Evolutionary conservation across 768 basidiomycete genomes (phyloP).

Genomic region (Xerocomellus amylosporus): DNA sequence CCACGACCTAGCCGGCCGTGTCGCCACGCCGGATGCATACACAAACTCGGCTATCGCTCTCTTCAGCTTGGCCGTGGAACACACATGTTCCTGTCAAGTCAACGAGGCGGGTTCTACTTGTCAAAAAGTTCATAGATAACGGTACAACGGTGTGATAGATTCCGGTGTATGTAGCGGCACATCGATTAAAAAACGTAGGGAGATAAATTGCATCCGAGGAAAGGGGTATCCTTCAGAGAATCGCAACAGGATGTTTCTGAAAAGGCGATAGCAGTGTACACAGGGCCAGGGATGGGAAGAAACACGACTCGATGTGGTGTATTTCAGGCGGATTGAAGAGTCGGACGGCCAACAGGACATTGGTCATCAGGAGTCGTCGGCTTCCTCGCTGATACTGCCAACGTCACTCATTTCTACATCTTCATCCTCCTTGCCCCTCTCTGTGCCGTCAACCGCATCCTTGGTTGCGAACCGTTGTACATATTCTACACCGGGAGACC

Average conservation of each 20-base stretch:
- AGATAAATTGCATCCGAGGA: constrained; percentile 17
- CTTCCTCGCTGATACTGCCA: constrained; percentile 73
- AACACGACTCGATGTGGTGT: constrained; percentile 9
- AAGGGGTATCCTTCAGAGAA: constrained; percentile 28
- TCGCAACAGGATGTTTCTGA: constrained; percentile 14
- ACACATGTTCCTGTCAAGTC: background rate
- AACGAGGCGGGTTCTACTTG: constrained; percentile 15
- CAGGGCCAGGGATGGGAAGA: constrained; percentile 8
- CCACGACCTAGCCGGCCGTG: constrained; percentile 15
- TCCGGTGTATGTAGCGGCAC: constrained; percentile 23
- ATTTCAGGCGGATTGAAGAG: constrained; percentile 6
- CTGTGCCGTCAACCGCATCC: constrained; percentile 79
- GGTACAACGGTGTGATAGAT: constrained; percentile 30
- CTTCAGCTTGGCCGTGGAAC: constrained; percentile 4
- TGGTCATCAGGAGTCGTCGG: constrained; percentile 38
- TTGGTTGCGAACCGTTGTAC: constrained; percentile 93
- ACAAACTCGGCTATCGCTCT: constrained; percentile 5
- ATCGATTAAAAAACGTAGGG: constrained; percentile 18
- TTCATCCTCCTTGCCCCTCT: constrained; percentile 58
- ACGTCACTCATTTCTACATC: constrained; percentile 88
- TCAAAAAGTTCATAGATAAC: constrained; percentile 28
- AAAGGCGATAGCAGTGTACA: constrained; percentile 17
- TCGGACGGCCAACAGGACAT: background rate
- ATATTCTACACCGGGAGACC: constrained; percentile 60
- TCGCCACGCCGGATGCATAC: background rate